Evolutionary conservation across 2,329 filamentous ascomycete genomes (phyloP), one percentile per base, ranked within the genome.

Genomic region (Fusarium sterilihyphosum): DNA sequence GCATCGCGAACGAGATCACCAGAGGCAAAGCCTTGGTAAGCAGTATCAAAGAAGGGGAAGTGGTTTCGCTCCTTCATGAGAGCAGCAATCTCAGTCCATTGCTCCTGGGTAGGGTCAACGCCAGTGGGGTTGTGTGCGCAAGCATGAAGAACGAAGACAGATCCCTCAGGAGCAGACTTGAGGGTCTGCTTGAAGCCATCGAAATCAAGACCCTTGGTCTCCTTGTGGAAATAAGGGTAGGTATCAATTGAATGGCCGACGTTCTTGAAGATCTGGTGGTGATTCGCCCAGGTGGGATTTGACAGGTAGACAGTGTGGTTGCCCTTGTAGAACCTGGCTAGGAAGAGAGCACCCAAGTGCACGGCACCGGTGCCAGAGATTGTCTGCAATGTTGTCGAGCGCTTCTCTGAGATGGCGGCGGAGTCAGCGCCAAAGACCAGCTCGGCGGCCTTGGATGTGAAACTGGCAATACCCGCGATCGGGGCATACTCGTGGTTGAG

Each of bases 41-140:
- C 96, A 75, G 91, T 94, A 87, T 99, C 96, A 85, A 99, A 98
- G 90, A 99, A 98, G 79, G 96, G 96, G 86, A 99, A 98, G 84
- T 97, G 96, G 73, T 90, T 90, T 85, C 93, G 94, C 79, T 90
- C 84, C 78, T 89, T 90, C 83, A 98, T 91, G 50, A 98, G 84
- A 49, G 88, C 83, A 60, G 96, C 95, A 71, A 99, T 91, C 85
- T 97, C 90, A 83, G 93, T 94, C 96, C 96, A 99, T 86, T 99
- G 96, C 61, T 96, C 94, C 76, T 93, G 88, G 26, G 95, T 97
- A 13, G 95, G 95, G 84, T 99, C 96, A 73, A 99, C 95, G 67
- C 96, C 96, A 3, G 96, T 99, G 41, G 96, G 96, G 87, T 99
- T 99, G 88, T 99, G 96, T 43, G 96, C 96, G 83, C 96, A 99